Conservation (phyloP, 495 filamentous ascomycete genomes). For the Apodospora peruviana region DNA sequence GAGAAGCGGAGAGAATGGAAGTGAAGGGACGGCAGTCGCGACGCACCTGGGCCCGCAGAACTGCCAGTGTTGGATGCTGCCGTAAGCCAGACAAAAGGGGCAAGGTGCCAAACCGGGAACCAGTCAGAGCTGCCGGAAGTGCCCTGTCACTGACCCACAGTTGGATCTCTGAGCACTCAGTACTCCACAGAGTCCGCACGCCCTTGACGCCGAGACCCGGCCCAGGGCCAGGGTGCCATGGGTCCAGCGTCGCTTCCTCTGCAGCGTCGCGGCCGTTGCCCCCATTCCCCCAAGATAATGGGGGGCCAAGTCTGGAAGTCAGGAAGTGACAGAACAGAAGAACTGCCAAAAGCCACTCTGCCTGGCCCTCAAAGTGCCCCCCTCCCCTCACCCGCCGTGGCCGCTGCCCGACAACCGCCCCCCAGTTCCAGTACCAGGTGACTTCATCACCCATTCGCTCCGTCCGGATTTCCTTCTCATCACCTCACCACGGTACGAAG, state of each 20-base stretch:
- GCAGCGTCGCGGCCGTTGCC: conserved; percentile 1
- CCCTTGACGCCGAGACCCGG: background rate
- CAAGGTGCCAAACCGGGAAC: conserved; percentile 5
- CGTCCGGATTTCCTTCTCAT: background rate
- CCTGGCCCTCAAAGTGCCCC: background rate
- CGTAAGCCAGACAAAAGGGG: conserved; percentile 23
- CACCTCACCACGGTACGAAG: conserved; percentile 7
- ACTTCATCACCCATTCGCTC: conserved; percentile 17
- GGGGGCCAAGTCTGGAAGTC: background rate
- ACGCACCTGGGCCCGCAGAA: conserved; percentile 11
- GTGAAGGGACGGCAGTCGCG: conserved; percentile 8
- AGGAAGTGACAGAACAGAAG: no score
- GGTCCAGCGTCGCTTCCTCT: background rate
- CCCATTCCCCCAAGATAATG: background rate
- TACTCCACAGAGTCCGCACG: conserved; percentile 17
- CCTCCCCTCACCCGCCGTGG: conserved; percentile 16
- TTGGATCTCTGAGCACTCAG: conserved; percentile 4
- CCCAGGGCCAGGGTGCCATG: conserved; percentile 7
- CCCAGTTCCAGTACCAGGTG: conserved; percentile 10
- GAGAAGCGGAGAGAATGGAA: conserved; percentile 8
- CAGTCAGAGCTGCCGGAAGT: conserved; percentile 7
- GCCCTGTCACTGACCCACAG: conserved; percentile 5
- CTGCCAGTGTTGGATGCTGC: conserved; percentile 14
- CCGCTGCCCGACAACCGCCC: conserved; percentile 18
- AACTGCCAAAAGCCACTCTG: conserved; percentile 4